Evolutionary conservation across 768 basidiomycete genomes (phyloP), one percentile per base, ranked within the genome.

Genomic region (button mushroom (Agaricus bisporus)): DNA sequence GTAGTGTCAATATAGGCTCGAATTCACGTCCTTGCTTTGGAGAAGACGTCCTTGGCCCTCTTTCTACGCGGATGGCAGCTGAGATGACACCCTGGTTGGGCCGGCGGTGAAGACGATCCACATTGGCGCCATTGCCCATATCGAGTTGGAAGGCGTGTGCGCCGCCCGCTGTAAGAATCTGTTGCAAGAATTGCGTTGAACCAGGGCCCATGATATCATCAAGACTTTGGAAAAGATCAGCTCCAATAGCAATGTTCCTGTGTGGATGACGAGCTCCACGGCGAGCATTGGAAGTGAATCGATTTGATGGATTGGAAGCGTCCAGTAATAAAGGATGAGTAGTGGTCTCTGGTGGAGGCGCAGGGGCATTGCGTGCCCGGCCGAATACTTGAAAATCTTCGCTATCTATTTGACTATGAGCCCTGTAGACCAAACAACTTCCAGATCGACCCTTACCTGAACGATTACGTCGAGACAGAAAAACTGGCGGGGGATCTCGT

Each of bases 241-340:
- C 75, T 44, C 71, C 71, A 44, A 70, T 76, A 14, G 76, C 72
- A 42, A 79, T 68, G 45, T 80, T 73, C 53, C 86, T 78, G 41
- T 82, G 82, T 1, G 78, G 66, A 42, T 83, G 79, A 46, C 85
- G 81, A 9, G 77, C 59, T 48, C 69, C 66, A 51, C 86, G 74
- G 41, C 75, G 66, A 45, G 79, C 71, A 41, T 69, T 71, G 9
- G 71, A 57, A 29, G 77, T 70, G 17, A 69, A 63, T 43, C 80
- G 82, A 56, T 69, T 74, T 20, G 53, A 22, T 5, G 73, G 61
- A 14, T 68, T 66, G 5, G 82, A 76, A 28, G 73, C 76, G 56
- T 95, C 88, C 18, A 90, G 63, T 12, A 95, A 77, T 6, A 95
- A 74, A 5, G 93, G 93, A 63, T 95, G 94, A 0, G 85, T 83